These are phyloP conservation scores for Nakataea oryzae DNA, from an alignment of 2,329 filamentous ascomycete species.

Conservation along the genomic window DNA sequence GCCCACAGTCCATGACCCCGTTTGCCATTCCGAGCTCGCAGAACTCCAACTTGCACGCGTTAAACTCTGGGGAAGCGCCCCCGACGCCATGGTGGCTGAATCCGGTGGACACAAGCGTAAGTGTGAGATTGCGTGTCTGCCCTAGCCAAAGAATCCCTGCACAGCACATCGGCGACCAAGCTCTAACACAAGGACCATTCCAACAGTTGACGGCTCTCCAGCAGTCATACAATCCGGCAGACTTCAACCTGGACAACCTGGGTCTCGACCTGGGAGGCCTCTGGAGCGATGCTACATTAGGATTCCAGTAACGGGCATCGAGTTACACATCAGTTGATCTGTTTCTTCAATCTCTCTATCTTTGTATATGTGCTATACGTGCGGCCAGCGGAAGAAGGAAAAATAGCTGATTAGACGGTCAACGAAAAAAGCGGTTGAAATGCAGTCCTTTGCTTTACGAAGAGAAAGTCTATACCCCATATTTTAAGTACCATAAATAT, in stretches of 20 bases:
- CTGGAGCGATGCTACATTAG: slow-evolving; percentile 15
- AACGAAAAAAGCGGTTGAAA: too few species aligned
- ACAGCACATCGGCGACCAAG: background rate
- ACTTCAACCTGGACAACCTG: slow-evolving; percentile 11
- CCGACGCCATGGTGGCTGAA: slow-evolving; percentile 16
- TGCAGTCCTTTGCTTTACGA: too few species aligned
- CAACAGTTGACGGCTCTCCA: background rate
- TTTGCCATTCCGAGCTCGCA: slow-evolving; percentile 9
- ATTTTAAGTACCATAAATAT: background rate
- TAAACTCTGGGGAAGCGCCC: slow-evolving; percentile 7
- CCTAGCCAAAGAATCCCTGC: background rate
- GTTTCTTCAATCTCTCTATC: background rate
- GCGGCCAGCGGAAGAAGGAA: too few species aligned
- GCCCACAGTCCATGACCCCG: slow-evolving; percentile 7
- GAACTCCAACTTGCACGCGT: slow-evolving; percentile 2
- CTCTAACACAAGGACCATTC: background rate
- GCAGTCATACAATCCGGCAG: slow-evolving; percentile 7
- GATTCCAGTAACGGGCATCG: slow-evolving; percentile 6
- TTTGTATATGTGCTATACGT: too few species aligned
- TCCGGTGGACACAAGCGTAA: slow-evolving; percentile 10
- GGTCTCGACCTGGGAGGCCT: slow-evolving; percentile 13
- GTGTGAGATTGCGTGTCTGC: background rate
- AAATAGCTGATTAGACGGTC: too few species aligned
- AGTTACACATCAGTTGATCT: background rate
- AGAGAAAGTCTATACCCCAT: background rate